These are phyloP conservation scores for Zelonia costaricensis DNA, from an alignment of 208 protist species.

Conservation along the genomic window DNA sequence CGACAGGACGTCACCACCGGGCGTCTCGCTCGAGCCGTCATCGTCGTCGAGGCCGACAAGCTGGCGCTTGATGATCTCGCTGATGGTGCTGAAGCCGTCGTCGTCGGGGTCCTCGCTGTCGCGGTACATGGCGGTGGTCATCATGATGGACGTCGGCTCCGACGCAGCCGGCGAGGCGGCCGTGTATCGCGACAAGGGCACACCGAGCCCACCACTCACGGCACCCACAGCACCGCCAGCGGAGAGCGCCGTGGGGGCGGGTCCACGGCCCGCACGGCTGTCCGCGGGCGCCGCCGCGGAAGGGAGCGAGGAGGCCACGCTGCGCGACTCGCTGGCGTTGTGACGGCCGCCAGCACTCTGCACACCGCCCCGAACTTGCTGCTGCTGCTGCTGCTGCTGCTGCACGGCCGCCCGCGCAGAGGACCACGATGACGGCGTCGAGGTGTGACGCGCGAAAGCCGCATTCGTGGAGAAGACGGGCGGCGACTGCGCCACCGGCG, in stretches of 20 bases:
- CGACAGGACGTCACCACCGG: too few species aligned
- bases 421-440: not conserved
- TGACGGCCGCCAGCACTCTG: too few species aligned
- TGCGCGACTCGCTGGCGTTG: too few species aligned
- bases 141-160: not conserved
- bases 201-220: not conserved
- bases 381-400: not conserved
- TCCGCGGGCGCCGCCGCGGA: too few species aligned
- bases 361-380: too few species aligned
- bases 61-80: conserved; percentile 8
- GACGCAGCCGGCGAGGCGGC: not conserved
- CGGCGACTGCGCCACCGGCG: too few species aligned
- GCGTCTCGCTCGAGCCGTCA: not conserved
- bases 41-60: conserved; percentile 9
- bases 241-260: not conserved
- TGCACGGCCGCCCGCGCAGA: not conserved
- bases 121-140: not conserved
- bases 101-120: conserved; percentile 8
- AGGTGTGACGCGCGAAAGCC: not conserved
- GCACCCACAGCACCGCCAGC: not conserved
- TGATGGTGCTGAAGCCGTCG: not conserved
- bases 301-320: too few species aligned
- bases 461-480: not conserved
- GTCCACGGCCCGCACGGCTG: too few species aligned
- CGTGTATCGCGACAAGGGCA: not conserved